Percentiles rank a stretch among this genome's conserved stretches.
Evolutionary conservation across 495 filamentous ascomycete genomes (phyloP).

Genomic region (Trypethelium eluteriae): DNA sequence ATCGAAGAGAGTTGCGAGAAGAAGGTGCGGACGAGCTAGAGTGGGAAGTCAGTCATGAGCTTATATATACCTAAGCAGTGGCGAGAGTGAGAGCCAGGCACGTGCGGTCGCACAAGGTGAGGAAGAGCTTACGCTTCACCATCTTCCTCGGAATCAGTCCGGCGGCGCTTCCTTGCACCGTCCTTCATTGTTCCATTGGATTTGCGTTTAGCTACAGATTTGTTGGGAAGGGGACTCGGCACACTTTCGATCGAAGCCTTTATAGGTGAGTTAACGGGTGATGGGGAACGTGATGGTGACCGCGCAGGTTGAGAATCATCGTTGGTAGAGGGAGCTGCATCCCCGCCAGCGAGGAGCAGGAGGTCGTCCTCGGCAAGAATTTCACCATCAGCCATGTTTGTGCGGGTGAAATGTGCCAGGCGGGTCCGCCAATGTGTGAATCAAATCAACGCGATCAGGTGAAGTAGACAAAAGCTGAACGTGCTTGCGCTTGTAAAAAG

Average conservation of each 20-base stretch:
- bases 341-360: conserved; percentile 29
- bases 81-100: neutral
- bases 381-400: conserved; percentile 27
- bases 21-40: conserved; percentile 52
- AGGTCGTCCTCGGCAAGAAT: conserved; percentile 25
- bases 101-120: conserved; percentile 7
- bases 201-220: conserved; percentile 44
- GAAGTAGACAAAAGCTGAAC: neutral
- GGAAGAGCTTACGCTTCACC: conserved; percentile 69
- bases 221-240: neutral
- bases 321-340: conserved; percentile 21
- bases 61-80: conserved; percentile 15
- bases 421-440: neutral
- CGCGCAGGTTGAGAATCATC: conserved; percentile 17
- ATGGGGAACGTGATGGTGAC: conserved; percentile 19
- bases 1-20: conserved; percentile 67
- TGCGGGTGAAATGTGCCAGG: neutral
- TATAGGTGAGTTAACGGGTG: conserved; percentile 6
- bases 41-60: conserved; percentile 21
- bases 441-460: neutral
- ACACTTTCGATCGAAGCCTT: neutral
- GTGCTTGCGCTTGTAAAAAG: neutral
- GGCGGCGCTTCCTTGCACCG: conserved; percentile 38
- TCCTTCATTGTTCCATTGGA: conserved; percentile 30
- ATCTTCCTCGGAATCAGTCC: conserved; percentile 64